Conservation (phyloP, 495 filamentous ascomycete species). For the Aspergillus affinis region DNA sequence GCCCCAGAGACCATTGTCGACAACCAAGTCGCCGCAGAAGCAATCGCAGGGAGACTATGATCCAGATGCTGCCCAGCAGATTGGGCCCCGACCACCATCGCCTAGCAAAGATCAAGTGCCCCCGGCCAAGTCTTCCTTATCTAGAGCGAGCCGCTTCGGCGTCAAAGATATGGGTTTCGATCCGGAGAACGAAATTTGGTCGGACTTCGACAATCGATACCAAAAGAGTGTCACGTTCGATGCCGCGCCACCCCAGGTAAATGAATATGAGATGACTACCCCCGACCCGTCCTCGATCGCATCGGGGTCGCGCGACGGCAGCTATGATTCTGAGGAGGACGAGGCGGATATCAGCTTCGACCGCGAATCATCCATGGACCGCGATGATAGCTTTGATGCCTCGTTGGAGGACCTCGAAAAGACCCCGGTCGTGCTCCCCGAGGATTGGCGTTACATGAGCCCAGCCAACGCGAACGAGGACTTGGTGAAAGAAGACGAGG, state of each 20-base stretch:
- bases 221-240: conserved; percentile 97
- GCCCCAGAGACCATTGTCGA: conserved; percentile 75
- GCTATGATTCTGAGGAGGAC: conserved; percentile 82
- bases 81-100: conserved; percentile 49
- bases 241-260: conserved; percentile 86
- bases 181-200: conserved; percentile 67
- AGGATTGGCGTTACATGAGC: conserved; percentile 87
- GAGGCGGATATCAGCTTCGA: conserved; percentile 73
- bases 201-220: conserved; percentile 73
- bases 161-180: conserved; percentile 62
- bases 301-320: conserved; percentile 83
- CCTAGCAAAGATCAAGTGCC: conserved; percentile 74
- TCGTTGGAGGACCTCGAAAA: conserved; percentile 94
- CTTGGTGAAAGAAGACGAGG: conserved; percentile 56
- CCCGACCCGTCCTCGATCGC: conserved; percentile 88
- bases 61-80: conserved; percentile 24
- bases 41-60: conserved; percentile 32
- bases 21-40: conserved; percentile 52
- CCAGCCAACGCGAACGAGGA: conserved; percentile 55
- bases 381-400: conserved; percentile 90
- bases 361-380: conserved; percentile 61
- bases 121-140: conserved; percentile 83
- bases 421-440: conserved; percentile 92
- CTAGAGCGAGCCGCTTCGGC: conserved; percentile 67
- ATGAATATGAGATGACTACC: conserved; percentile 97